phyloP scores from a whole-genome alignment of 306 rosid genomes.

The Vicia sativa region DNA sequence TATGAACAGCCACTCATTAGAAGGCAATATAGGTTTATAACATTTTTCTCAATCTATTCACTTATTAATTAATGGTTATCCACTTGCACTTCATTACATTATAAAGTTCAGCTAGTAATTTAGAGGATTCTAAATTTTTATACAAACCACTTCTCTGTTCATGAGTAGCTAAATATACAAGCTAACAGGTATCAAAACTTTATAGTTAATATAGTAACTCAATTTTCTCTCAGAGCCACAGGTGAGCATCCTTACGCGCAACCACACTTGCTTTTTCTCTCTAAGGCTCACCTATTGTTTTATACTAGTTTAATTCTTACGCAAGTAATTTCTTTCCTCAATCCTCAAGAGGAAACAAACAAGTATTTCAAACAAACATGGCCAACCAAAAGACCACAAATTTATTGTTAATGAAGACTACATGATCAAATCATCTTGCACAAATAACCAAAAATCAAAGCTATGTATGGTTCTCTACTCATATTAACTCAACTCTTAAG shows the following conservation, averaged over 20 bases:
- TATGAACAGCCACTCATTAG: neutral
- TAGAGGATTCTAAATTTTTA: too few species aligned
- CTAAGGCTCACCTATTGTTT: neutral
- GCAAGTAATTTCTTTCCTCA: conserved; percentile 2
- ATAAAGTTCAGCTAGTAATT: too few species aligned
- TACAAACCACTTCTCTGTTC: too few species aligned
- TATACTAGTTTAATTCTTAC: conserved; percentile 1
- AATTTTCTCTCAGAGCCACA: too few species aligned
- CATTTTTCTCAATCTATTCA: neutral
- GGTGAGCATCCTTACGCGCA: conserved; percentile 8
- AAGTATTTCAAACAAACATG: neutral
- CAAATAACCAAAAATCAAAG: conserved; percentile 28
- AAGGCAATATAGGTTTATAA: conserved; percentile 4
- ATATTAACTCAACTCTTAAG: conserved; percentile 9
- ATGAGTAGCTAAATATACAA: too few species aligned
- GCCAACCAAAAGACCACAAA: conserved; percentile 3
- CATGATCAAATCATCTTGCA: conserved; percentile 28
- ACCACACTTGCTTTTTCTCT: neutral
- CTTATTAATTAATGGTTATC: too few species aligned
- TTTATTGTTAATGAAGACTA: neutral
- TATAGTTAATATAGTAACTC: too few species aligned
- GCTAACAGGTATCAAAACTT: too few species aligned
- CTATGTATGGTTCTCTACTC: conserved; percentile 10
- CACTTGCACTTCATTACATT: too few species aligned
- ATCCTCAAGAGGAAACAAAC: too few species aligned